These are phyloP conservation scores for Penicillium ucsense DNA, from an alignment of 495 filamentous ascomycete genomes.

Conservation along the genomic window DNA sequence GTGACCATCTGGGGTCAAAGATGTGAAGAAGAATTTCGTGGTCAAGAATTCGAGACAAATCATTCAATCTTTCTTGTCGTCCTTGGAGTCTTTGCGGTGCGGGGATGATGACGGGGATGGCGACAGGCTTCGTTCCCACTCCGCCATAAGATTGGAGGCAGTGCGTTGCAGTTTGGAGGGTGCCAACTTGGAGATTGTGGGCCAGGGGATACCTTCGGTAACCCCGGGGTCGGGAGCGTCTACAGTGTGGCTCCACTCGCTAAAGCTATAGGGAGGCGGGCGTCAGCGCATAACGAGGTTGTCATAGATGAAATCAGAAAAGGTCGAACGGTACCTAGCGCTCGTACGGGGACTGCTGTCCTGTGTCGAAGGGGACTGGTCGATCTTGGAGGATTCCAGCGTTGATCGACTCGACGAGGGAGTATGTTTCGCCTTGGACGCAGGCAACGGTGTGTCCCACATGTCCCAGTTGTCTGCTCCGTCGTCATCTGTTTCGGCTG, in stretches of 20 bases:
- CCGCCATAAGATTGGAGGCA: conserved; percentile 64
- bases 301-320: conserved; percentile 25
- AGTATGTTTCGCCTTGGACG: conserved; percentile 32
- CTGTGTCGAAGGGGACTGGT: conserved; percentile 39
- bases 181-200: conserved; percentile 51
- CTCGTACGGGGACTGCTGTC: conserved; percentile 41
- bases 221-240: conserved; percentile 25
- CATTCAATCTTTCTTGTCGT: conserved; percentile 29
- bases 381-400: conserved; percentile 30
- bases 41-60: neutral
- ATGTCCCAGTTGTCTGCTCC: conserved; percentile 54
- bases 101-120: conserved; percentile 14
- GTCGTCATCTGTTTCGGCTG: conserved; percentile 40
- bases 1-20: conserved; percentile 4
- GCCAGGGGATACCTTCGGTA: conserved; percentile 57
- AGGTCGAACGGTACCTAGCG: conserved; percentile 40
- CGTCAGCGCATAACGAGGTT: conserved; percentile 26
- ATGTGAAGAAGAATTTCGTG: conserved; percentile 8
- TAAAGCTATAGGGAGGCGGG: conserved; percentile 24
- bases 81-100: conserved; percentile 21
- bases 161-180: conserved; percentile 59
- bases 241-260: conserved; percentile 29
- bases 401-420: conserved; percentile 40
- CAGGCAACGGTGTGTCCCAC: conserved; percentile 51
- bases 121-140: conserved; percentile 56